These are phyloP conservation scores for Vitis rupestris DNA, from an alignment of 164 flowering plant species.

Conservation along the genomic window DNA sequence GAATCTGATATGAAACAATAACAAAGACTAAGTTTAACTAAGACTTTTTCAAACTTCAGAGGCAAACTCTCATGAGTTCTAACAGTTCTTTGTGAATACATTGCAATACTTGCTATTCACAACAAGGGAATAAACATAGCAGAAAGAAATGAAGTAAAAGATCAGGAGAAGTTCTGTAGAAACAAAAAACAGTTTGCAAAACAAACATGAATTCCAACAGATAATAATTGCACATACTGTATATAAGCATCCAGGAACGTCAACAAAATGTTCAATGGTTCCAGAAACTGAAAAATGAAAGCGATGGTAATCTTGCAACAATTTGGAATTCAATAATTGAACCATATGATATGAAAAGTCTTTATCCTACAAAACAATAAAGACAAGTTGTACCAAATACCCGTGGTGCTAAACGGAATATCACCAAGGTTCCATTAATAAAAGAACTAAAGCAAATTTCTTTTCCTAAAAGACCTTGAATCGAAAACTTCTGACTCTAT, in stretches of 20 bases:
- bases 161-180: conserved; percentile 8
- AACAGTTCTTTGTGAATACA: conserved; percentile 82
- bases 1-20: too few species aligned
- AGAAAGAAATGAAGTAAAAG: conserved; percentile 3
- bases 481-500: conserved; percentile 87
- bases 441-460: conserved; percentile 50
- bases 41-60: too few species aligned
- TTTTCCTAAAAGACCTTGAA: conserved; percentile 82
- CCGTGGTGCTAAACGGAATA: conserved; percentile 99
- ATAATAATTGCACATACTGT: conserved; percentile 48
- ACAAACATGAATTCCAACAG: neutral
- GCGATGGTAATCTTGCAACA: conserved; percentile 89
- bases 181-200: neutral
- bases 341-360: too few species aligned
- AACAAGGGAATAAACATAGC: conserved; percentile 91
- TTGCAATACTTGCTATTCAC: conserved; percentile 95
- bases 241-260: conserved; percentile 81
- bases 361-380: neutral
- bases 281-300: conserved; percentile 93
- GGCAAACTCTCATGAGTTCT: too few species aligned
- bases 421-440: conserved; percentile 72
- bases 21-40: too few species aligned
- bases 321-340: neutral
- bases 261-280: conserved; percentile 55
- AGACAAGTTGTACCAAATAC: conserved; percentile 26